Conservation (phyloP, 1,139 yeast species). For the Geotrichum reessii region DNA sequence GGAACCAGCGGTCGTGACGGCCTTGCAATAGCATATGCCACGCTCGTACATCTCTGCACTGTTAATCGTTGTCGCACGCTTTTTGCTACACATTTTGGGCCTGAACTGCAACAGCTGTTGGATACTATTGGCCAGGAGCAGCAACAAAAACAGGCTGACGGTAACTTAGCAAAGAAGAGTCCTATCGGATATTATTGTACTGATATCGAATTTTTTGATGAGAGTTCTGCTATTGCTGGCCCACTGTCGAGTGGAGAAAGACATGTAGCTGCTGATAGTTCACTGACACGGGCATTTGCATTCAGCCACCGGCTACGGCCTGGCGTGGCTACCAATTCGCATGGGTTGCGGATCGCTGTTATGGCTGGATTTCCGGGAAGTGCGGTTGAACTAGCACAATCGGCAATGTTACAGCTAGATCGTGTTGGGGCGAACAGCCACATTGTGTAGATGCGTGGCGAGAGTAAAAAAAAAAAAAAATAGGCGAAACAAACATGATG, state of each 20-base stretch:
- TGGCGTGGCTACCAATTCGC: constrained; percentile 74
- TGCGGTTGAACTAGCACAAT: constrained; percentile 43
- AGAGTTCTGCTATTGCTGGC: constrained; percentile 14
- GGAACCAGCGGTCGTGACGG: constrained; percentile 93
- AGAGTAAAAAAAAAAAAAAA: too few relatives aligned
- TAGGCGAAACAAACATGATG: too few relatives aligned
- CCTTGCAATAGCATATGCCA: constrained; percentile 80
- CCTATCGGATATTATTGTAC: constrained; percentile 50
- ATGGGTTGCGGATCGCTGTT: constrained; percentile 77
- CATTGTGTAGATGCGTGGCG: background rate
- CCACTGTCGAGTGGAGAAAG: background rate
- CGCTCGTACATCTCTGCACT: constrained; percentile 53
- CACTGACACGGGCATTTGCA: constrained; percentile 21
- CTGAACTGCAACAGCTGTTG: constrained; percentile 50
- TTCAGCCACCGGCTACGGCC: constrained; percentile 61
- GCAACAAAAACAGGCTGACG: background rate
- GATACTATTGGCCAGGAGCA: constrained; percentile 28
- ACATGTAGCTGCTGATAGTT: background rate
- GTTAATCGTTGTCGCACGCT: constrained; percentile 65
- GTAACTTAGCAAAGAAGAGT: background rate
- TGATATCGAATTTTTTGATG: constrained; percentile 35
- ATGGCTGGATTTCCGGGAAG: constrained; percentile 57
- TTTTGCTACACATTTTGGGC: constrained; percentile 92
- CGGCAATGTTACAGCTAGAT: constrained; percentile 6
- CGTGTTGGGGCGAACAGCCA: background rate